A percentile compares a stretch with the other conserved stretches of the same genome.
Evolutionary conservation across 1,284 basidiomycete genomes (phyloP).

Genomic region (Ganoderma resinaceum): DNA sequence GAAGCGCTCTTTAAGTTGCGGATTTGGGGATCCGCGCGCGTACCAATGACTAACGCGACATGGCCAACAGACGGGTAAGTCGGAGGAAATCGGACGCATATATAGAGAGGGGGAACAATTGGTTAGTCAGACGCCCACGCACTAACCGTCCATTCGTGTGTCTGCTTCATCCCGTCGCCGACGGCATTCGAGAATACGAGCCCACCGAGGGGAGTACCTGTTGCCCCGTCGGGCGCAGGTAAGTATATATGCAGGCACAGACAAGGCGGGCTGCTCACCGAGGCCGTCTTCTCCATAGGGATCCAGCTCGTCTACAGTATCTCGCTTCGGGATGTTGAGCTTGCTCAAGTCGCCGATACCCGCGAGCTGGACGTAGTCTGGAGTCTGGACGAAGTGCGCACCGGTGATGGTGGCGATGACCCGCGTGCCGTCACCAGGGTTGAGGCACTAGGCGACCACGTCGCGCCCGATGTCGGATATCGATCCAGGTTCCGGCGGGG

Average conservation of each 20-base stretch:
- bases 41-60: too few species aligned
- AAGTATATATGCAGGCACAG: constrained; percentile 43
- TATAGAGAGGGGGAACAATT: neutral
- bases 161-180: constrained; percentile 55
- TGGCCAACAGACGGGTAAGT: neutral
- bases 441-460: constrained; percentile 74
- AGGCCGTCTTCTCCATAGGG: constrained; percentile 66
- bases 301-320: constrained; percentile 68
- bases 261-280: constrained; percentile 55
- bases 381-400: constrained; percentile 73
- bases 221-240: neutral
- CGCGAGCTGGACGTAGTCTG: constrained; percentile 74
- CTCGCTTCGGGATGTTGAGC: constrained; percentile 67
- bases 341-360: constrained; percentile 71
- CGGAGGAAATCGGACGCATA: neutral
- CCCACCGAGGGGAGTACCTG: constrained; percentile 73
- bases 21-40: too few species aligned
- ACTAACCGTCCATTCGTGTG: constrained; percentile 72
- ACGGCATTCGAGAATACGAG: constrained; percentile 78
- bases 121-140: neutral
- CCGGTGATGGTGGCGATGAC: constrained; percentile 77
- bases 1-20: constrained; percentile 45
- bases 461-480: constrained; percentile 61
- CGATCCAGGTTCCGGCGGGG: constrained; percentile 62
- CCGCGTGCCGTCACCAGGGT: constrained; percentile 71